A percentile compares a stretch with the other conserved stretches of the same genome.
These are phyloP conservation scores for Canna indica DNA, from an alignment of 176 grass and related monocot genomes.

Conservation along the genomic window DNA sequence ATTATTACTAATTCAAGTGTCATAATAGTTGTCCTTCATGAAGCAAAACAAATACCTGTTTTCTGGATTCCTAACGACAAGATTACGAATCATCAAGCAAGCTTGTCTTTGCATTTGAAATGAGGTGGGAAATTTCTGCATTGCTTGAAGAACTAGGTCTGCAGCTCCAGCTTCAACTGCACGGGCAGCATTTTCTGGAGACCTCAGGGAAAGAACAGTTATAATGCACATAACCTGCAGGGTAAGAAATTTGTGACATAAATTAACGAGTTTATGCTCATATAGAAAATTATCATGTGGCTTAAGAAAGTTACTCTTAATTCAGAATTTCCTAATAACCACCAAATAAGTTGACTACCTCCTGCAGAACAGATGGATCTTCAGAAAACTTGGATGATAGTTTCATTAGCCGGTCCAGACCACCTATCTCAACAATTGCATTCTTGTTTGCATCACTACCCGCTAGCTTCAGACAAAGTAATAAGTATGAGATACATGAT, in stretches of 20 bases:
- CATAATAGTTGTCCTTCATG: not conserved
- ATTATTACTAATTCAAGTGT: not conserved
- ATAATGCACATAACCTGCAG: slow-evolving; percentile 75
- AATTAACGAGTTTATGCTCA: not conserved
- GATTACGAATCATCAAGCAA: slow-evolving; percentile 95
- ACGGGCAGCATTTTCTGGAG: slow-evolving; percentile 67
- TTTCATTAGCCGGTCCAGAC: slow-evolving; percentile 58
- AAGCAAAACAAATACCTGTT: slow-evolving; percentile 44
- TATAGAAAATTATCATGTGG: not conserved
- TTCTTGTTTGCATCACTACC: slow-evolving; percentile 81
- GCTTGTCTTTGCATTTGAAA: slow-evolving; percentile 72
- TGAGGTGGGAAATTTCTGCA: slow-evolving; percentile 63
- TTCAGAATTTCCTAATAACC: slow-evolving; percentile 6
- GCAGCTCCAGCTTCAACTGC: slow-evolving; percentile 59
- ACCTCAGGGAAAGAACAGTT: slow-evolving; percentile 64
- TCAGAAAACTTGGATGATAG: slow-evolving; percentile 67
- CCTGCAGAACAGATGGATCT: slow-evolving; percentile 69
- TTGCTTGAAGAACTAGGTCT: slow-evolving; percentile 52
- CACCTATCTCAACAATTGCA: slow-evolving; percentile 62
- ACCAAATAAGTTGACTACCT: slow-evolving; percentile 40
- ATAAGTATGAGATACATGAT: slow-evolving; percentile 19
- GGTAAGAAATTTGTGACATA: not conserved
- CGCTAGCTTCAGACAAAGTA: slow-evolving; percentile 56
- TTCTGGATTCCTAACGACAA: slow-evolving; percentile 80
- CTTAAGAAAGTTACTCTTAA: not conserved